Conservation (phyloP, 352 stramenopile species). For the Globisporangium paroecandrum region DNA sequence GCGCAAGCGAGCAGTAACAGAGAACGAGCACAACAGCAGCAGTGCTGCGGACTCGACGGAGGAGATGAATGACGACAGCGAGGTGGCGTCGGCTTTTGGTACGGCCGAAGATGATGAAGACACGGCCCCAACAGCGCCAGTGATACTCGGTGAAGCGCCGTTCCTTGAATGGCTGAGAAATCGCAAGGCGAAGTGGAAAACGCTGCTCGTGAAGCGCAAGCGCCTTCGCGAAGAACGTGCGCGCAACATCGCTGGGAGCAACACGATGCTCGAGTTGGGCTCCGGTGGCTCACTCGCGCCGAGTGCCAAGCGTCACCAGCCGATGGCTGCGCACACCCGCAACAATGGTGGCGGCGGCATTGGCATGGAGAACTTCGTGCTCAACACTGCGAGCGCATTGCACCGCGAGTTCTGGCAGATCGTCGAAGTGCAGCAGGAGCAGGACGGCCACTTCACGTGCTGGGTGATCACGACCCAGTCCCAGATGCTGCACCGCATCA, state of each 20-base stretch:
- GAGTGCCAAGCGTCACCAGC: constrained; percentile 38
- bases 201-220: constrained; percentile 50
- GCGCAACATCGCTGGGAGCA: constrained; percentile 23
- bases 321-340: constrained; percentile 17
- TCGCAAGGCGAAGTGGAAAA: constrained; percentile 78
- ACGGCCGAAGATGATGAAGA: constrained; percentile 6
- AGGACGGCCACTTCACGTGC: constrained; percentile 88
- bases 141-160: constrained; percentile 58
- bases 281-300: constrained; percentile 6
- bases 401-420: constrained; percentile 76
- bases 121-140: constrained; percentile 12
- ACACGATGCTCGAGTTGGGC: constrained; percentile 9
- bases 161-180: constrained; percentile 60
- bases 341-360: constrained; percentile 38
- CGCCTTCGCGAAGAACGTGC: constrained; percentile 53
- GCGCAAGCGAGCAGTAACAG: constrained; percentile 10
- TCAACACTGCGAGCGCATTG: constrained; percentile 50
- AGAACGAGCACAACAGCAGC: constrained; percentile 12
- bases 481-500: constrained; percentile 70
- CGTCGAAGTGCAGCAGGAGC: constrained; percentile 76
- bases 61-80: constrained; percentile 27
- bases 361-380: constrained; percentile 81
- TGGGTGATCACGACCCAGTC: constrained; percentile 93
- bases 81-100: not conserved
- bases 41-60: constrained; percentile 16